phyloP scores from a whole-genome alignment of 2,329 filamentous ascomycete species.

The Aspergillus tubingensis region DNA sequence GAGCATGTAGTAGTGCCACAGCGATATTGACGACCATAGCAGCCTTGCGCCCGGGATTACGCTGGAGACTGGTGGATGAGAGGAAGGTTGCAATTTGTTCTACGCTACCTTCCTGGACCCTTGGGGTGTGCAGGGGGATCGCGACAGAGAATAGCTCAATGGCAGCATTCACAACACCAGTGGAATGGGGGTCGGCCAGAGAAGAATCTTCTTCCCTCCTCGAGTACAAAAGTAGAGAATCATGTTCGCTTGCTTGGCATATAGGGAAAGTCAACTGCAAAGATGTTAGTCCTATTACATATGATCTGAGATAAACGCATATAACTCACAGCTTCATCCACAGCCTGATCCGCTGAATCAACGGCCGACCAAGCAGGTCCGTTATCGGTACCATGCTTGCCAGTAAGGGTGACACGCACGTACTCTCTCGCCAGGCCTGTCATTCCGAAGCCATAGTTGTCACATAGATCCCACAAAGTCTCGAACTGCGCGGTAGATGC shows the following conservation, averaged over 20 bases:
- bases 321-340: constrained; percentile 46
- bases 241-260: constrained; percentile 82
- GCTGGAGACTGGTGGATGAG: constrained; percentile 74
- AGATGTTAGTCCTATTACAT: constrained; percentile 16
- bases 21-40: constrained; percentile 91
- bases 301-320: background rate
- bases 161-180: constrained; percentile 90
- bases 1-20: constrained; percentile 73
- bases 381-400: constrained; percentile 64
- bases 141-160: constrained; percentile 91
- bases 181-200: constrained; percentile 77
- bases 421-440: constrained; percentile 82
- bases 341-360: constrained; percentile 40
- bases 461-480: constrained; percentile 89
- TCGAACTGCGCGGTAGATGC: constrained; percentile 88
- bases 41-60: constrained; percentile 83
- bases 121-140: constrained; percentile 82
- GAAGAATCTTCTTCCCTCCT: constrained; percentile 50
- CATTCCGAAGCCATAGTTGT: constrained; percentile 93
- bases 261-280: constrained; percentile 60
- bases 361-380: constrained; percentile 49
- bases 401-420: constrained; percentile 68
- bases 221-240: constrained; percentile 77
- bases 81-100: constrained; percentile 91
- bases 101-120: constrained; percentile 92